Evolutionary conservation across 1,139 yeast species (phyloP), one percentile per base, ranked within the genome.

Genomic region (Zygoascus sp.): DNA sequence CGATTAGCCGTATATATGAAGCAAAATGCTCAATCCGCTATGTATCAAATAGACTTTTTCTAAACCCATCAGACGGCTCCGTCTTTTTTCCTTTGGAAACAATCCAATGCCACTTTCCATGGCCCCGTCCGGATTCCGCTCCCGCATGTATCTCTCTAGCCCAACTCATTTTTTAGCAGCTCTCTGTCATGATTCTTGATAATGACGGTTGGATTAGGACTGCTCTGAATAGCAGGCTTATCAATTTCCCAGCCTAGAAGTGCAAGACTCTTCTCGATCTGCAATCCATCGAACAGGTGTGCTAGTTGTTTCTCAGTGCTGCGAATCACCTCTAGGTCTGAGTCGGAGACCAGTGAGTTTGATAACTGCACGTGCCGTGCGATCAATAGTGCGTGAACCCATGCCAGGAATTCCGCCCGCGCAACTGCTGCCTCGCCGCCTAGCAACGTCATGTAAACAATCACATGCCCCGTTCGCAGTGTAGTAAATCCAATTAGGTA

Each of bases 381-480:
- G 4, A 65, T 46, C 20, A 61, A 46, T 37, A 61, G 52, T 8
- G 67, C 67, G 46, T 64, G 68, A 13, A 53, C 61, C 68, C 67
- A 64, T 3, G 65, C 65, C 20, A 56, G 54, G 21, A 62, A 37
- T 23, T 58, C 63, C 9, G 43, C 48, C 16, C 32, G 22, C 6
- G 15, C 22, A 9, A 16, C 32, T 9, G 53, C 27, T 27, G 50
- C 50, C 32, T 53, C 40, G 15, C 48, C 45, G 5, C 46, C 49
- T 27, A 58, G 41, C n/a, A 62, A 47, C 39, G 61, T 52, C 7
- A 62, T 59, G 23, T 49, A 44, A 5, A 60, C 54, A 10, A 42
- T 25, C 5, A 53, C 52, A 15, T 44, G 45, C 2, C 49, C 48
- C 4, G 52, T 43, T 2, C 43, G 32, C 20, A 43, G 40, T 5